Evolutionary conservation across 2,329 filamentous ascomycete species (phyloP).

Genomic region (Stagonosporopsis vannaccii): DNA sequence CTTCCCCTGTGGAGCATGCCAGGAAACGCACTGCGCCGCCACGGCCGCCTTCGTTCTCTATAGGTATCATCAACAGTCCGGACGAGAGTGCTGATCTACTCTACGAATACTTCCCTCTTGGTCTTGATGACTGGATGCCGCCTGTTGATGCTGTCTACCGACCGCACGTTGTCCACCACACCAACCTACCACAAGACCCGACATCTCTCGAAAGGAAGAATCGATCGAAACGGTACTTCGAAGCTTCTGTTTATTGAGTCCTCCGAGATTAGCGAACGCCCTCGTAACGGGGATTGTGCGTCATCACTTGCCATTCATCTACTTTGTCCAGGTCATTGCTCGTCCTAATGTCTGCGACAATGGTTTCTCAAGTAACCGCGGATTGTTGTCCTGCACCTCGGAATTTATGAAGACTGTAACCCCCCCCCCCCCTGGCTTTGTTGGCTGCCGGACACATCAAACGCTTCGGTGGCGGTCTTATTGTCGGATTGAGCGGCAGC

Average conservation of each 20-base stretch:
- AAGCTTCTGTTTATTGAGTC: slow-evolving; percentile 41
- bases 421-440: neutral
- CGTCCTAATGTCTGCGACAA: neutral
- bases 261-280: neutral
- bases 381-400: neutral
- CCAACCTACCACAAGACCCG: slow-evolving; percentile 59
- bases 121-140: slow-evolving; percentile 90
- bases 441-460: neutral
- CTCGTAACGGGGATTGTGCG: neutral
- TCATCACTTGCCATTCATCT: too few species aligned
- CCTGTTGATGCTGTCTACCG: slow-evolving; percentile 89
- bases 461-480: neutral
- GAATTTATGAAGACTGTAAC: neutral
- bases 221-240: slow-evolving; percentile 59
- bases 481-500: neutral
- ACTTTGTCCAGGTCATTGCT: neutral
- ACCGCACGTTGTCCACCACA: slow-evolving; percentile 93
- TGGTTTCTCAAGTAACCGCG: neutral
- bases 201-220: slow-evolving; percentile 54
- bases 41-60: slow-evolving; percentile 55
- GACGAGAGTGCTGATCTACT: slow-evolving; percentile 81
- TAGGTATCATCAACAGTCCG: slow-evolving; percentile 65
- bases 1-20: slow-evolving; percentile 43
- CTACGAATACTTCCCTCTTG: slow-evolving; percentile 94
- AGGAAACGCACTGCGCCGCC: slow-evolving; percentile 49